phyloP scores from a whole-genome alignment of 2,329 filamentous ascomycete species.

The Nemania sp. region DNA sequence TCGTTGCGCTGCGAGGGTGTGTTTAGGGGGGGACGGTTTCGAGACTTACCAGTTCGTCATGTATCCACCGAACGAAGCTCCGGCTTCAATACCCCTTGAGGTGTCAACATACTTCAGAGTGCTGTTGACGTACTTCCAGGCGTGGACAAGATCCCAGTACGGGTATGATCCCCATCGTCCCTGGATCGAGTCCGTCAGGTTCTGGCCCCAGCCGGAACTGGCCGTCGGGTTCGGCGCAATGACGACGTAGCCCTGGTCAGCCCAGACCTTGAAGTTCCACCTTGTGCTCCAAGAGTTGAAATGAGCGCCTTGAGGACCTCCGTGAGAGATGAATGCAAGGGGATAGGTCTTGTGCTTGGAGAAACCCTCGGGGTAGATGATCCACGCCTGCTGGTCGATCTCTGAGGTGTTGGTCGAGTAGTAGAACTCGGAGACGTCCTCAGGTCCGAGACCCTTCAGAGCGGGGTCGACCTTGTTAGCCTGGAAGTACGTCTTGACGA shows the following conservation, averaged over 20 bases:
- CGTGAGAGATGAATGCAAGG: slow-evolving; percentile 58
- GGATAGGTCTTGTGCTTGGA: slow-evolving; percentile 53
- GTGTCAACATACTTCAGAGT: slow-evolving; percentile 57
- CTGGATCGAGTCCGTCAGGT: slow-evolving; percentile 56
- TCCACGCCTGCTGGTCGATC: slow-evolving; percentile 41
- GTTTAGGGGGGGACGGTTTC: neutral
- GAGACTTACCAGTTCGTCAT: slow-evolving; percentile 56
- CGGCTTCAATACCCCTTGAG: slow-evolving; percentile 53
- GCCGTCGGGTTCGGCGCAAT: slow-evolving; percentile 59
- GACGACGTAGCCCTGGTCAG: slow-evolving; percentile 61
- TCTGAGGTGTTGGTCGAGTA: slow-evolving; percentile 42
- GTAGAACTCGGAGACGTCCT: slow-evolving; percentile 44
- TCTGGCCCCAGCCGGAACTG: slow-evolving; percentile 58
- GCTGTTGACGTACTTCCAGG: slow-evolving; percentile 56
- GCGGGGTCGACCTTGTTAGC: slow-evolving; percentile 43
- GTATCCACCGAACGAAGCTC: slow-evolving; percentile 59
- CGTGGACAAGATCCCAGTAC: slow-evolving; percentile 59
- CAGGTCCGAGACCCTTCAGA: slow-evolving; percentile 40
- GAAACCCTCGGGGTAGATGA: slow-evolving; percentile 42
- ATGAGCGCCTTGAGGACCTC: slow-evolving; percentile 58
- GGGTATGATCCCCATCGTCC: slow-evolving; percentile 57
- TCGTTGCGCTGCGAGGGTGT: neutral
- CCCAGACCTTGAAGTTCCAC: slow-evolving; percentile 60
- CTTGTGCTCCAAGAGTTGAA: slow-evolving; percentile 57
- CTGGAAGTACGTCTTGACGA: slow-evolving; percentile 41